These are phyloP conservation scores for Trametes versicolor DNA, from an alignment of 1,284 basidiomycete species.

Conservation along the genomic window DNA sequence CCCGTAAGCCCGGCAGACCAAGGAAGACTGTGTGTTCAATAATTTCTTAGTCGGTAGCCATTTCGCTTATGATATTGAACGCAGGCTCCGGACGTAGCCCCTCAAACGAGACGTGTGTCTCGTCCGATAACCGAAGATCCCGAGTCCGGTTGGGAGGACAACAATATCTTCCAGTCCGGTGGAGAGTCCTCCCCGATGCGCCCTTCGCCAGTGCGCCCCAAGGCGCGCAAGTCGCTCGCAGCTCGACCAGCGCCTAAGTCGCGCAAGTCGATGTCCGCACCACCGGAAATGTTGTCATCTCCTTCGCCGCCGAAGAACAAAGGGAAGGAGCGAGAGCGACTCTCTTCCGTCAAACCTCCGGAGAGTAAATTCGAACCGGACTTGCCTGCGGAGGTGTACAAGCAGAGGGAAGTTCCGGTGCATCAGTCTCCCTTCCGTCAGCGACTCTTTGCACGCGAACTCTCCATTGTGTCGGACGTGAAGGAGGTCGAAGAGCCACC, in stretches of 20 bases:
- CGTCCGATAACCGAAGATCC: conserved; percentile 53
- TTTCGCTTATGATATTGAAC: conserved; percentile 1
- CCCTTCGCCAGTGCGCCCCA: conserved; percentile 63
- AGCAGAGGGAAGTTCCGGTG: conserved; percentile 33
- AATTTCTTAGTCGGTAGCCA: not conserved
- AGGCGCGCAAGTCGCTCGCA: conserved; percentile 53
- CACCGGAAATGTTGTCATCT: conserved; percentile 60
- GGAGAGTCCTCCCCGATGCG: conserved; percentile 78
- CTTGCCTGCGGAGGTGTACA: conserved; percentile 52
- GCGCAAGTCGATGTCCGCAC: conserved; percentile 77
- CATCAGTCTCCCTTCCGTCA: conserved; percentile 27
- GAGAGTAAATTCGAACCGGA: conserved; percentile 63
- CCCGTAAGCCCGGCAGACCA: conserved; percentile 67
- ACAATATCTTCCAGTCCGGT: conserved; percentile 86
- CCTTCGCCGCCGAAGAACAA: conserved; percentile 37
- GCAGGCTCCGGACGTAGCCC: conserved; percentile 58
- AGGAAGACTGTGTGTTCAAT: conserved; percentile 62
- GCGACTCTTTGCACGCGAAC: conserved; percentile 18
- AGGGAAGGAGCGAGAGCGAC: conserved; percentile 29
- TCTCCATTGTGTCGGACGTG: conserved; percentile 32
- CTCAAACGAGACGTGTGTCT: conserved; percentile 63
- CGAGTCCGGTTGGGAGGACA: conserved; percentile 87
- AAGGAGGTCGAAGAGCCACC: conserved; percentile 32
- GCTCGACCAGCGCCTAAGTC: conserved; percentile 45
- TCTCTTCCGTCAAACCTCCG: conserved; percentile 39